Evolutionary conservation across 495 filamentous ascomycete genomes (phyloP).

Genomic region (Penicillium cosmopolitanum): DNA sequence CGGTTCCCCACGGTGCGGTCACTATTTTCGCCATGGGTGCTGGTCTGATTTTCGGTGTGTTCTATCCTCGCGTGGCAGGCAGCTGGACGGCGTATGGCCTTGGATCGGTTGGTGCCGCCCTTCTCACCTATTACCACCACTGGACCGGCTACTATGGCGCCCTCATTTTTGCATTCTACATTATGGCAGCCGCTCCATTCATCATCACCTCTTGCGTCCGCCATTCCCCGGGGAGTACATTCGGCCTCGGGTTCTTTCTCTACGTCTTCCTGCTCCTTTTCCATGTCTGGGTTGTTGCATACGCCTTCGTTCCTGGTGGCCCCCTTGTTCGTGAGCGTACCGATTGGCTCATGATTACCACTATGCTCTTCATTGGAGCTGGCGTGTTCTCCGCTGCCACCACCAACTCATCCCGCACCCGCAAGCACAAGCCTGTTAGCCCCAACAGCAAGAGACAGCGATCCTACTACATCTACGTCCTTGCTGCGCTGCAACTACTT

Average conservation of each 20-base stretch:
- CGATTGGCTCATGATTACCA: conserved; percentile 89
- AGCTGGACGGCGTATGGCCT: conserved; percentile 83
- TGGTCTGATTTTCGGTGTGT: conserved; percentile 79
- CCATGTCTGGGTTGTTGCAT: conserved; percentile 98
- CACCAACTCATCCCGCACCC: conserved; percentile 45
- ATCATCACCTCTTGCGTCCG: conserved; percentile 75
- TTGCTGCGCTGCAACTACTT: conserved; percentile 74
- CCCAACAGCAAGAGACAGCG: conserved; percentile 58
- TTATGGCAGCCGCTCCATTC: conserved; percentile 80
- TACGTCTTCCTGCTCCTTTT: conserved; percentile 93
- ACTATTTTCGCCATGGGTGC: conserved; percentile 85
- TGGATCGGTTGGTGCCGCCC: conserved; percentile 75
- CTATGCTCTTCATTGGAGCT: conserved; percentile 80
- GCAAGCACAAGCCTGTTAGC: conserved; percentile 53
- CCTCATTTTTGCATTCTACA: conserved; percentile 72
- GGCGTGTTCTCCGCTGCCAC: conserved; percentile 79
- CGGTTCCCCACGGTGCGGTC: conserved; percentile 83
- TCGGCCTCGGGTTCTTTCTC: conserved; percentile 83
- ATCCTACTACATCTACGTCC: conserved; percentile 75
- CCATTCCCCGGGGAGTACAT: conserved; percentile 73
- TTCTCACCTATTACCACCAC: conserved; percentile 76
- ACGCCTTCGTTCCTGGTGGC: conserved; percentile 98
- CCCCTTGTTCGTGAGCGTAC: conserved; percentile 92
- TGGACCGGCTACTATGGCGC: conserved; percentile 94
- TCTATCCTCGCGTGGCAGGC: conserved; percentile 66